Evolutionary conservation across 495 filamentous ascomycete species (phyloP), one percentile per base, ranked within the genome.

Genomic region (Talaromyces trachyspermus): DNA sequence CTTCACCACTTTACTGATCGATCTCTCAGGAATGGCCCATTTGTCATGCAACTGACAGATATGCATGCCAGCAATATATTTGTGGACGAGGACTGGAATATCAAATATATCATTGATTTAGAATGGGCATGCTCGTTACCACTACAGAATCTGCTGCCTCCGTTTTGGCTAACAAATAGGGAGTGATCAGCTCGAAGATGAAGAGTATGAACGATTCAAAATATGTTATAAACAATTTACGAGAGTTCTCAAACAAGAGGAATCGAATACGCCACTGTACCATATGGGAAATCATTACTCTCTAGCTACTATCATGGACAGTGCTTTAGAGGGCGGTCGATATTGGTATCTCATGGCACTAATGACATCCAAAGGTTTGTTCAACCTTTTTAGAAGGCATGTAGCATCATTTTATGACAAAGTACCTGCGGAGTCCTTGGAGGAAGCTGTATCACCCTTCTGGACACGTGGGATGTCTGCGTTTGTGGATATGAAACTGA

Each of bases 71-170:
- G 57, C 36, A 71, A 68, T 30, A 60, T 68, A n/a, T 59, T 68
- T 30, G 62, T 68, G 36, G 65, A 70, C 38, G 39, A 48, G 1
- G 33, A 60, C 1, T 59, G 57, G 59, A 50, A 63, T 49, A 58
- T 64, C 37, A 63, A 27, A 9, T 61, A 35, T 35, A 27, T 66
- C 2, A 43, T 70, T 1, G 63, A 70, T 41, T 54, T 62, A 29
- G 65, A 68, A 52, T 70, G 60, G 65, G 61, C 63, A 8, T 68
- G 64, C 50, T 54, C 63, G 44, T 50, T 39, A 9, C 64, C 63
- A 32, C 53, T 58, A 5, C 60, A 69, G 49, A 60, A 64, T 55
- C 52, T 65, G 17, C 47, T 51, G 30, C 55, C 63, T 43, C 60
- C 60, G 12, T 51, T 54, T 27, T 70, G 63, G 66, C 50, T 70